Base-by-base conservation (phyloP, 129 eudicot genomes). In the Lactuca sativa region DNA sequence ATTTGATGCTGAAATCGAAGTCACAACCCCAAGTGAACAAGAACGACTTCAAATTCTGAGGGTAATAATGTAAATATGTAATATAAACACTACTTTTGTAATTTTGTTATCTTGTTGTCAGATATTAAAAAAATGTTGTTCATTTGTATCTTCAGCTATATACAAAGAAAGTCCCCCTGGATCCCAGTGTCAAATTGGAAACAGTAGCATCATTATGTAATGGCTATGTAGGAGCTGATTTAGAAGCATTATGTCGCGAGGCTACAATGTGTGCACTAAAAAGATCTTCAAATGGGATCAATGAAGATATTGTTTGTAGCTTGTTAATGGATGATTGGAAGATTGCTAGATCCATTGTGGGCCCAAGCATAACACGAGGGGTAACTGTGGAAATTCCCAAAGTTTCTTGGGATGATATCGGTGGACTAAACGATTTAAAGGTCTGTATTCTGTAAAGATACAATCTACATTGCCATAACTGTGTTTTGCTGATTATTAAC, bases 321-420 rank as follows among this genome's bases (percentile, higher is more conserved):
- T 64, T 92, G 72, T 71, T 76, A 54, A 78, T 85, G 86, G 90
- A 85, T 73, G 98, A 93, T 78, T 92, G 96, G 96, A 78, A 77
- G 37, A 75, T 37, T 61, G 96, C 98, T 4, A 83, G 75, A 72
- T 81, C 92, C 66, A 64, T 84, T 53, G 95, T 93, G 14, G 86
- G 92, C 14, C 98, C 98, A 40, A 93, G 98, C 84, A 90, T 93
- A 80, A 93, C 98, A 33, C 77, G 97, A 83, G 98, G 97, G 57
- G 95, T 93, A 54, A 86, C 95, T 8, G 86, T 83, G 17, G 95
- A 93, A 81, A 80, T 93, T 38, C 98, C 98, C 18, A 85, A 83
- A 78, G 85, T 93, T 69, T 74, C 95, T 47, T 93, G 98, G 98
- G 89, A 93, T 53, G 97, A 93, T 74, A 90, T 93, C 41, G 98